Base-by-base conservation (phyloP, 139 green algal species). In the Chlamydomonas sphaeroides region DNA sequence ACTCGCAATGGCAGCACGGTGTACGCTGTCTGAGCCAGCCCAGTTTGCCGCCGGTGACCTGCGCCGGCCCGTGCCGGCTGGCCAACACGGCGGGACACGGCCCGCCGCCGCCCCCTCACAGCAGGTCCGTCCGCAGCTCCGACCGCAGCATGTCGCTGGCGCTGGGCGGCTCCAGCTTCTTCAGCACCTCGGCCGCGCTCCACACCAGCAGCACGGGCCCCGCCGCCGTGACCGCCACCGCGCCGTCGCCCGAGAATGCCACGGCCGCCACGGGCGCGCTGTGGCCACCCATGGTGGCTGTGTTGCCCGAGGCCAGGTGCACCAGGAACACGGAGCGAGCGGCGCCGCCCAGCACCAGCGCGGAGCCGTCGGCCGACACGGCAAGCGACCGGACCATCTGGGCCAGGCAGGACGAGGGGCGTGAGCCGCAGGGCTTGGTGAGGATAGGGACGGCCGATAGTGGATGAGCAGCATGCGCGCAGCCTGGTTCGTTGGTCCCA, bases 331-430 rank as follows among this genome's bases (percentile, higher is more conserved):
- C 79, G 10, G 69, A 68, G n/a, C 79, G 71, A 6, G 72, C 68
- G 59, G 45, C 85, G 67, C 74, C 57, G n/a, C 85, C 85, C 17
- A 86, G 36, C 67, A 80, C 68, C 61, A 85, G 28, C 14, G 57
- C 33, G 14, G 5, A 17, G 38, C 85, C 85, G 68, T 87, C 85
- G 7, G 67, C 59, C 1, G 72, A 65, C 2, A 80, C 8, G 6
- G 73, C 39, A 59, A 89, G 41, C 33, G 61, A 84, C 3, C 85
- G 67, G 14, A 87, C 77, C 85, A 89, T 84, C 62, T 89, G 79
- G 18, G 67, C 11, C 67, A 36, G 39, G 28, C 39, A 23, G 41
- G n/a, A n/a, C n/a, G n/a, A n/a, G n/a, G n/a, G n/a, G n/a, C n/a
- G n/a, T n/a, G n/a, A n/a, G n/a, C n/a, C n/a, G n/a, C n/a, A n/a